A percentile compares a stretch with the other conserved stretches of the same genome.
phyloP scores from a whole-genome alignment of 371 early-diverging fungal genomes.

The Actinomortierella ambigua region DNA sequence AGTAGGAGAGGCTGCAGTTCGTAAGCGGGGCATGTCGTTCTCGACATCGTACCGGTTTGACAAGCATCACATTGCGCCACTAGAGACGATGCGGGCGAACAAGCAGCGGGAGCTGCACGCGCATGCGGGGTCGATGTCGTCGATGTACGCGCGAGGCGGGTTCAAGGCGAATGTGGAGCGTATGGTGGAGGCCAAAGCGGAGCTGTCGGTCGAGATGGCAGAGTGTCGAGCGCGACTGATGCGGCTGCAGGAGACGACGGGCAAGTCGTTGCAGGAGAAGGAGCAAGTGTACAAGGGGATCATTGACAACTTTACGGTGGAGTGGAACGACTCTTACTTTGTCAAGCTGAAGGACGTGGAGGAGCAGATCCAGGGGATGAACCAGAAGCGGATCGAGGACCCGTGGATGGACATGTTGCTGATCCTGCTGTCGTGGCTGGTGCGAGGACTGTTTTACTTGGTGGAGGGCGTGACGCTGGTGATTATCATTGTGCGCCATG shows the following conservation, averaged over 20 bases:
- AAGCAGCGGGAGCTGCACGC: slow-evolving; percentile 20
- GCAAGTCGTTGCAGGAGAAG: slow-evolving; percentile 20
- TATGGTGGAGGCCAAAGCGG: slow-evolving; percentile 26
- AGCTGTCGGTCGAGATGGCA: slow-evolving; percentile 23
- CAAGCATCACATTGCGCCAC: neutral
- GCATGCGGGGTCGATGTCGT: slow-evolving; percentile 14
- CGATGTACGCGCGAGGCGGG: slow-evolving; percentile 12
- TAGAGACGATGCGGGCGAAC: slow-evolving; percentile 7
- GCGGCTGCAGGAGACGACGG: slow-evolving; percentile 29
- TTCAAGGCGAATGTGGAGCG: slow-evolving; percentile 29
- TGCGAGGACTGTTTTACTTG: slow-evolving; percentile 19
- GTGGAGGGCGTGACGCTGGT: slow-evolving; percentile 45
- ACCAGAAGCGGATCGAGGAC: slow-evolving; percentile 43
- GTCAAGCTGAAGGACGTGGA: slow-evolving; percentile 43
- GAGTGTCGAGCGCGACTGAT: slow-evolving; percentile 31
- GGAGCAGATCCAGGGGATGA: slow-evolving; percentile 45
- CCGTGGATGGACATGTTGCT: slow-evolving; percentile 47
- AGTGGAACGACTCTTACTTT: slow-evolving; percentile 47
- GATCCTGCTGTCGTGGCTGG: slow-evolving; percentile 44
- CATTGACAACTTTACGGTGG: slow-evolving; percentile 38
- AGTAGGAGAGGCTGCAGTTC: neutral
- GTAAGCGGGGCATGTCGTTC: neutral
- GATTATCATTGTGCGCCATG: slow-evolving; percentile 39
- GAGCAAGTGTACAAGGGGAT: slow-evolving; percentile 33
- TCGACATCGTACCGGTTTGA: neutral